phyloP scores from a whole-genome alignment of 805 yeast species.

The Suhomyces faveliae region DNA sequence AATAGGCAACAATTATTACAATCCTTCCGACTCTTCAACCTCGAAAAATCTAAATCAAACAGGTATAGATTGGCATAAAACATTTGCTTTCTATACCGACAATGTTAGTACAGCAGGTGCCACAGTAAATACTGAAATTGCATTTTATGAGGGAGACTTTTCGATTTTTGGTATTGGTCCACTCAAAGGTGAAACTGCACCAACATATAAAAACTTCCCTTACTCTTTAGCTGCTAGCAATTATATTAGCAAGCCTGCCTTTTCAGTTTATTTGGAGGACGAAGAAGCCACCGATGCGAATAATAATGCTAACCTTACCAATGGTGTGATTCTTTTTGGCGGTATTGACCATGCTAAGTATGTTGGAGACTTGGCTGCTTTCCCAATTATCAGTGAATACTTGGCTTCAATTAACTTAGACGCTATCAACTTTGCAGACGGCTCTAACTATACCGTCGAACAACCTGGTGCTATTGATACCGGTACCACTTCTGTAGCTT shows the following conservation, averaged over 20 bases:
- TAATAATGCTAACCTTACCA: not conserved
- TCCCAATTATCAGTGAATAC: slow-evolving; percentile 19
- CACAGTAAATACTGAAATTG: not conserved
- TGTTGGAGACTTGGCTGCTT: slow-evolving; percentile 40
- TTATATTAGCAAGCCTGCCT: not conserved
- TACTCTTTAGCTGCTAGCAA: not conserved
- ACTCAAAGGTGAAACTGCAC: not conserved
- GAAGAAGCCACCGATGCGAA: not conserved
- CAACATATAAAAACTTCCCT: not conserved
- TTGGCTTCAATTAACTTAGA: not conserved
- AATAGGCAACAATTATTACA: not conserved
- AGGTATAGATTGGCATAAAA: not conserved
- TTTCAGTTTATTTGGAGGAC: not conserved
- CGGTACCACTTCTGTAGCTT: slow-evolving; percentile 11
- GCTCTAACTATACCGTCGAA: not conserved
- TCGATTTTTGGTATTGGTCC: not conserved
- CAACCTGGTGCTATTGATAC: slow-evolving; percentile 15
- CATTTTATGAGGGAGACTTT: not conserved
- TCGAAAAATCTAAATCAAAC: not conserved
- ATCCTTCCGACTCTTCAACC: not conserved
- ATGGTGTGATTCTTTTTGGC: slow-evolving; percentile 54
- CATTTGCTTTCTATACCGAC: not conserved
- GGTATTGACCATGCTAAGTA: slow-evolving; percentile 68
- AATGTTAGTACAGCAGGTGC: not conserved
- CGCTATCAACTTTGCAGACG: not conserved